These are phyloP conservation scores for Leucogyrophana mollusca DNA, from an alignment of 768 basidiomycete genomes.

Conservation along the genomic window DNA sequence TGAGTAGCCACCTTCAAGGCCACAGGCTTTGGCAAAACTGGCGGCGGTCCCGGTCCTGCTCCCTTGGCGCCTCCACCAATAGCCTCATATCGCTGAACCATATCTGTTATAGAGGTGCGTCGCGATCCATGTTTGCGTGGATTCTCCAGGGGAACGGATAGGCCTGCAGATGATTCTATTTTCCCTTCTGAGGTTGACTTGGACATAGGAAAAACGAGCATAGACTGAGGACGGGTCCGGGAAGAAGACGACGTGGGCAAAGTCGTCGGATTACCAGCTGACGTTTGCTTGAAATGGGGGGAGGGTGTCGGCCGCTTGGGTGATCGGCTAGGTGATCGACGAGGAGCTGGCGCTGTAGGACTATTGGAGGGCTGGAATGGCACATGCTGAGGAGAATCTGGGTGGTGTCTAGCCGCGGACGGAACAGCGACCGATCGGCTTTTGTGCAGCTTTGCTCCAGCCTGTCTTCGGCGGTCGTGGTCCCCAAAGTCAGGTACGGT, in stretches of 20 bases:
- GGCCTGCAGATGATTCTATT: conserved; percentile 31
- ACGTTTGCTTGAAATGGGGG: conserved; percentile 30
- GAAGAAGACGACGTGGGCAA: conserved; percentile 30
- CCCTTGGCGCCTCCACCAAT: conserved; percentile 45
- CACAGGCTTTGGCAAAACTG: conserved; percentile 29
- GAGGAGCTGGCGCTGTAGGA: background rate
- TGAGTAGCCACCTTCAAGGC: conserved; percentile 17
- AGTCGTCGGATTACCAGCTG: conserved; percentile 20
- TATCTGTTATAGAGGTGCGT: conserved; percentile 80
- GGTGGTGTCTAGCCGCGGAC: conserved; percentile 16
- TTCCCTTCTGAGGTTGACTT: conserved; percentile 41
- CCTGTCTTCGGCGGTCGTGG: conserved; percentile 7
- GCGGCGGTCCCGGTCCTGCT: conserved; percentile 25
- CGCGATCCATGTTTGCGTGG: conserved; percentile 40
- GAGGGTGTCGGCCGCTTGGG: conserved; percentile 25
- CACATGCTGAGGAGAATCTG: conserved; percentile 24
- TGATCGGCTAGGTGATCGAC: conserved; percentile 27
- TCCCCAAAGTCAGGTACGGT: conserved; percentile 15
- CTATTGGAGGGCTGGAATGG: conserved; percentile 12
- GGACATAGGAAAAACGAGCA: conserved; percentile 63
- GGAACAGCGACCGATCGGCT: conserved; percentile 17
- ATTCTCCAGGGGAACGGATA: conserved; percentile 49
- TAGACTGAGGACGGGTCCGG: conserved; percentile 76
- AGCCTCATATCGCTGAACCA: conserved; percentile 81
- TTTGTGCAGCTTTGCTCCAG: conserved; percentile 15